A percentile compares a stretch with the other conserved stretches of the same genome.
Evolutionary conservation across 441 rosid species (phyloP).

Genomic region (Flueggea neowawraea): DNA sequence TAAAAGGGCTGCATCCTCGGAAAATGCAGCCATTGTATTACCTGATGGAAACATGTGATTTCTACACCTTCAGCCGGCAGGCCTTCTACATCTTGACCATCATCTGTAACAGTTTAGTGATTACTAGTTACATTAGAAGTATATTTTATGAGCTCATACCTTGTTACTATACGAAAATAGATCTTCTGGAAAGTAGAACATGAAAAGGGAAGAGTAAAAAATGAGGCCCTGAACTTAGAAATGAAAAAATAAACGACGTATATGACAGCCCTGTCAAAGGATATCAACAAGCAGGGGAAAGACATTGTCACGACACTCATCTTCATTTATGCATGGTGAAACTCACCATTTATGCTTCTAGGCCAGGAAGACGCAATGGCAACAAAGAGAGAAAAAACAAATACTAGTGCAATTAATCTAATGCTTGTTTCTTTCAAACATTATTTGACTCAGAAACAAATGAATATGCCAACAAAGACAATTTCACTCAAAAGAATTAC

Average conservation of each 20-base stretch:
- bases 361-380: too few species aligned
- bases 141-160: not conserved
- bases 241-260: too few species aligned
- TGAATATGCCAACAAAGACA: not conserved
- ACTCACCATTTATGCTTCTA: not conserved
- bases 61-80: constrained; percentile 84
- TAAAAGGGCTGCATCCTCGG: too few species aligned
- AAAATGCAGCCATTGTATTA: constrained; percentile 17
- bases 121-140: not conserved
- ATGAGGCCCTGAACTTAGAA: too few species aligned
- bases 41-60: constrained; percentile 80
- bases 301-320: not conserved
- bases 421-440: too few species aligned
- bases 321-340: not conserved
- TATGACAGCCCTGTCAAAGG: too few species aligned
- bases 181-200: too few species aligned
- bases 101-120: constrained; percentile 46
- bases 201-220: too few species aligned
- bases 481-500: not conserved
- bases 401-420: too few species aligned
- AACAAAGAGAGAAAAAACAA: too few species aligned
- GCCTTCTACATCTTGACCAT: constrained; percentile 73
- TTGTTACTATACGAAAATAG: too few species aligned
- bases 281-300: not conserved
- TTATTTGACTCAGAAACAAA: not conserved